Base-by-base conservation (phyloP, 495 filamentous ascomycete genomes). In the Wilcoxina mikolae region DNA sequence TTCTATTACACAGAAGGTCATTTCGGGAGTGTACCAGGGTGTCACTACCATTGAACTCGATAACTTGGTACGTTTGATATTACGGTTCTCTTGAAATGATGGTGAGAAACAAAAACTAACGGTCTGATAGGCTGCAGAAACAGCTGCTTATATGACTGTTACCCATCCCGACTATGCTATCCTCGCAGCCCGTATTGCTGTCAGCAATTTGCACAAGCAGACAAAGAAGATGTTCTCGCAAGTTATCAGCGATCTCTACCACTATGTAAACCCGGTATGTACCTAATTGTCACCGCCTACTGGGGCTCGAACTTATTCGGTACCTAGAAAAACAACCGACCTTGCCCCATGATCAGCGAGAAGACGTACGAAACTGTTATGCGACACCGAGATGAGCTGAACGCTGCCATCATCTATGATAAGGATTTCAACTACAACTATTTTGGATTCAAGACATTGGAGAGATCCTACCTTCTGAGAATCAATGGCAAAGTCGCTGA, bases 351-450 rank as follows among this genome's bases (percentile, higher is more conserved):
- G 91, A 95, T 98, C 58, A 84, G 89, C 15, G 68, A 88, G 60
- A 72, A 85, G 53, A 87, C 80, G 15, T 93, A 94, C 65, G 85
- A 95, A 57, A 84, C 77, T 53, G 83, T 98, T 60, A 88, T 90
- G 84, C 86, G 85, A 68, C 86, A 98, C 69, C 85, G 83, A 52
- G 90, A 94, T 22, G 91, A 96, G 66, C 76, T 98, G 33, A 94
- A 98, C 75, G 95, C 91, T 15, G 90, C 91, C 58, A 96, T 98
- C 64, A 91, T 98, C 58, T 98, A 96, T 60, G 91, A 98, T 71
- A 82, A 91, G 54, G 91, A 98, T 67, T 98, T 98, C 78, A 95
- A 96, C 76, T 98, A 98, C 74, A 94, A 98, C 74, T 98, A 87
- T 74, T 98, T 98, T 56, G 91, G 91, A 54, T 98, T 98, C 82